These are phyloP conservation scores for Cicer bijugum DNA, from an alignment of 306 rosid species.

Conservation along the genomic window DNA sequence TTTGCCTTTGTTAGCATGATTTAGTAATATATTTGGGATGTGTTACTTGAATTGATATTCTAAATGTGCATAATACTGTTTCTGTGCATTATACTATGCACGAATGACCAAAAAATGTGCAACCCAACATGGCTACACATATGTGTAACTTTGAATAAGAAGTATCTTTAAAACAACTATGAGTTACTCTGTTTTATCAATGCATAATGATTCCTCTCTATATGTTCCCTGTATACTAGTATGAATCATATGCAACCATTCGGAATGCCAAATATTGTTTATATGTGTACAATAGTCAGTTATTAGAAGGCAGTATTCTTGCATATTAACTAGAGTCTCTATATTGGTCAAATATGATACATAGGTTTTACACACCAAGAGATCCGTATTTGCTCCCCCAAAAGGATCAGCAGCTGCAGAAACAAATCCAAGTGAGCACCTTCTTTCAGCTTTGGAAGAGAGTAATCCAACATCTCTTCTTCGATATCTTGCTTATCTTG, in stretches of 20 bases:
- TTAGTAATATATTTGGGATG: constrained; percentile 10
- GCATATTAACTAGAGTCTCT: constrained; percentile 33
- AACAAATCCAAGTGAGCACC: constrained; percentile 94
- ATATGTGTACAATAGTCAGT: neutral
- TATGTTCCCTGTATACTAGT: neutral
- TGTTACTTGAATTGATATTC: constrained; percentile 28
- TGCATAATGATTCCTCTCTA: constrained; percentile 13
- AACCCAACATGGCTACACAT: neutral
- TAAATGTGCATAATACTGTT: neutral
- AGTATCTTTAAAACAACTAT: neutral
- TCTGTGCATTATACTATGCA: neutral
- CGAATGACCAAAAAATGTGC: neutral
- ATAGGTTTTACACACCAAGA: constrained; percentile 87
- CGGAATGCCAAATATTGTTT: neutral
- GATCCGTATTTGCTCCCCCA: constrained; percentile 86
- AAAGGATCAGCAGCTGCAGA: constrained; percentile 99
- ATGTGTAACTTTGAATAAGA: neutral
- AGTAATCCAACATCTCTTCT: constrained; percentile 80
- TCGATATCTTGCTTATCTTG: constrained; percentile 92
- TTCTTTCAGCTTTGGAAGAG: constrained; percentile 91
- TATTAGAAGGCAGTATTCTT: constrained; percentile 32
- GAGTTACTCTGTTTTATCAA: constrained; percentile 11
- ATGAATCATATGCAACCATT: neutral
- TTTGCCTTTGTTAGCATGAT: neutral
- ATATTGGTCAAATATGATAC: constrained; percentile 43